phyloP scores from a whole-genome alignment of 306 rosid species.

The Senna siamea region DNA sequence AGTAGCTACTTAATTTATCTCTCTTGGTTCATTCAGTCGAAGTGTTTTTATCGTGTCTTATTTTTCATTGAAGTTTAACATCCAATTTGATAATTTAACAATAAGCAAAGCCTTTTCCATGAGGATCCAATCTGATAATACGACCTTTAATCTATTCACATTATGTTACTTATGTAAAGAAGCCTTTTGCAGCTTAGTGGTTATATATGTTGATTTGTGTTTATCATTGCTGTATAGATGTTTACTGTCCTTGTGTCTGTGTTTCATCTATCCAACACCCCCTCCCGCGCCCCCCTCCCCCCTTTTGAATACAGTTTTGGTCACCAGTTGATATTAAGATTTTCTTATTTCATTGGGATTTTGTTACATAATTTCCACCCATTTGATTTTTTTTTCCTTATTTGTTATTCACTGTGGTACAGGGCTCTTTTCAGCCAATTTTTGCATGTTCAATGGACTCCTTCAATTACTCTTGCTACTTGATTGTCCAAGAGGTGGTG shows the following conservation, averaged over 20 bases:
- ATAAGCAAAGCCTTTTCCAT: too few species aligned
- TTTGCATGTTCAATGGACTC: background rate
- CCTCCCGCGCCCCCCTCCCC: too few species aligned
- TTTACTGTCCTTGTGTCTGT: too few species aligned
- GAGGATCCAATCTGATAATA: background rate
- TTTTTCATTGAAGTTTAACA: background rate
- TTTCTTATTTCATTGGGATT: too few species aligned
- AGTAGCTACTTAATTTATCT: background rate
- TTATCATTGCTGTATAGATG: background rate
- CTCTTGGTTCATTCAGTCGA: background rate
- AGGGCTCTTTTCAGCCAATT: background rate
- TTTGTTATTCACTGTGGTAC: background rate
- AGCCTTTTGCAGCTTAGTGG: background rate
- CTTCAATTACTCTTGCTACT: background rate
- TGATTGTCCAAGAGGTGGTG: background rate
- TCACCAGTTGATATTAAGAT: too few species aligned
- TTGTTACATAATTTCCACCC: background rate
- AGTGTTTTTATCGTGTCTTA: background rate
- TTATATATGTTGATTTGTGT: constrained; percentile 1
- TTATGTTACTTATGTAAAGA: background rate
- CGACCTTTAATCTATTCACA: background rate
- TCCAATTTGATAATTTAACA: background rate
- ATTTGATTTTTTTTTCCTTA: background rate
- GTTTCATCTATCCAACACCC: too few species aligned
- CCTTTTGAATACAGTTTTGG: too few species aligned